phyloP scores from a whole-genome alignment of 169 alveolate genomes.

The Plasmodium coatneyi region DNA sequence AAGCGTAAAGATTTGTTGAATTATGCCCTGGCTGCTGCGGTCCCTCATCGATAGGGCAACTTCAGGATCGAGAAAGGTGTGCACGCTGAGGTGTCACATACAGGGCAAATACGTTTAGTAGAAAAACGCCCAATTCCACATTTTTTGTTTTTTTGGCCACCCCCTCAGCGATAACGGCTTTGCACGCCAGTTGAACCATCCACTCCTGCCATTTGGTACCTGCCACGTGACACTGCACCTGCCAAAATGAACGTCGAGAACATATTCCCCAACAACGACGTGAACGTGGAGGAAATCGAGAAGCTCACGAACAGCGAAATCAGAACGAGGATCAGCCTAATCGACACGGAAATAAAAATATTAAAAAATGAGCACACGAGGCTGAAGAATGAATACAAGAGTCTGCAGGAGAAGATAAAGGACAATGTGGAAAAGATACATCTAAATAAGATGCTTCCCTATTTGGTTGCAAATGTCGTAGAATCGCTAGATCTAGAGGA shows the following conservation, averaged over 20 bases:
- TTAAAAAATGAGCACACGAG: slow-evolving; percentile 92
- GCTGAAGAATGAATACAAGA: slow-evolving; percentile 89
- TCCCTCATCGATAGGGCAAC: neutral
- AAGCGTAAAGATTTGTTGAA: neutral
- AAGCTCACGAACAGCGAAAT: slow-evolving; percentile 80
- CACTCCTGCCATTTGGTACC: neutral
- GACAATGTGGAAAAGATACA: slow-evolving; percentile 96
- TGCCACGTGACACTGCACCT: neutral
- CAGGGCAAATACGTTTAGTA: neutral
- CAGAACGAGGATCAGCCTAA: slow-evolving; percentile 80
- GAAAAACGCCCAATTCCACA: neutral
- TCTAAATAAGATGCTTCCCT: slow-evolving; percentile 97
- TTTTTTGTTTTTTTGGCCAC: neutral
- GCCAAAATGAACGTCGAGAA: slow-evolving; percentile 59
- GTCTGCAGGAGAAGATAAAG: slow-evolving; percentile 90
- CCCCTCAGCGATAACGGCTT: neutral
- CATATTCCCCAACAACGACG: slow-evolving; percentile 41
- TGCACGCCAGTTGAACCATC: no score
- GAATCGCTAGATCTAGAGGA: slow-evolving; percentile 85
- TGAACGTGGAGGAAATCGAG: slow-evolving; percentile 78
- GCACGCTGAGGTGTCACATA: neutral
- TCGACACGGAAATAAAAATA: slow-evolving; percentile 90
- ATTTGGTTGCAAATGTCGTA: slow-evolving; percentile 97
- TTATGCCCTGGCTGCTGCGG: neutral
- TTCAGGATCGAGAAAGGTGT: neutral